Base-by-base conservation (phyloP, 2,329 filamentous ascomycete genomes). In the Pseudogymnoascus sp. region DNA sequence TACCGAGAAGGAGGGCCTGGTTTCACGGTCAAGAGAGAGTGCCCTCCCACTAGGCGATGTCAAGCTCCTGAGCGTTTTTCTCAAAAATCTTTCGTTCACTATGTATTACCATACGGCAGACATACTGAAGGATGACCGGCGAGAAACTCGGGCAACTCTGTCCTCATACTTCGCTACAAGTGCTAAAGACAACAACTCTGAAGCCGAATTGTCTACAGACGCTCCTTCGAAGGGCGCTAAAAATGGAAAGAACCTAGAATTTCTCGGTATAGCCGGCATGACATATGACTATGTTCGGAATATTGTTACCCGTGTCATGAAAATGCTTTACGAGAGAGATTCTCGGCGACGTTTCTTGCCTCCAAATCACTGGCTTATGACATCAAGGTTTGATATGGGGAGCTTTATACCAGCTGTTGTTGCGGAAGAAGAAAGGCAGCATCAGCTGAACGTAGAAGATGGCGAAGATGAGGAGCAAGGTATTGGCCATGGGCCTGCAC, bases 281-380 rank as follows among this genome's bases (percentile, higher is more conserved):
- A 91, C 88, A 31, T 80, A 94, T 33, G 83, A 88, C 38, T 91
- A 91, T 66, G 84, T 97, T 63, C 89, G 91, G 70, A 85, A 82
- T n/a, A 80, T 93, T 2, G 85, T 92, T 5, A 95, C 91, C 2
- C 87, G 86, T 2, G 82, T 95, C 0, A 80, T 97, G 71, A 87
- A 89, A 63, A 93, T 95, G 82, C 79, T 97, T 7, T 97, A 97
- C 72, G 92, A 97, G 75, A 82, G 93, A 73, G 93, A 97, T 74
- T 99, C 94, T 6, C 83, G 94, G 65, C 85, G 92, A 21, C 86
- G 84, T 31, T 97, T 97, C 72, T 77, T 97, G 21, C 89, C 91
- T 1, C 77, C 81, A n/a, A 84, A 86, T 59, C 92, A 96, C 73
- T 99, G 94, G 94, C 80, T 97, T 37, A 97, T 97, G 92, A 94